Evolutionary conservation across 768 basidiomycete species (phyloP), one percentile per base, ranked within the genome.

Genomic region (Cyclocybe cylindracea): DNA sequence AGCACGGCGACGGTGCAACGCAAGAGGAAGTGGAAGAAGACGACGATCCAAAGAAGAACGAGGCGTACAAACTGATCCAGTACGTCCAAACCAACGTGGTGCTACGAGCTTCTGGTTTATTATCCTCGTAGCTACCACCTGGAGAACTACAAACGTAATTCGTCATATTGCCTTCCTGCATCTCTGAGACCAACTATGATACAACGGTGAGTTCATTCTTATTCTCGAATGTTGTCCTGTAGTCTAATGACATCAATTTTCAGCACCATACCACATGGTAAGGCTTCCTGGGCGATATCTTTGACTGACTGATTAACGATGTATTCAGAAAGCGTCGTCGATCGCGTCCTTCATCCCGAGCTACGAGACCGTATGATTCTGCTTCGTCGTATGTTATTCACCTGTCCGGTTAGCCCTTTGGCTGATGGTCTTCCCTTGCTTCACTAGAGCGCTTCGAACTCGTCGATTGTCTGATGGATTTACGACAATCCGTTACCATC

Each of bases 281-380:
- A 43, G 78, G 66, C 48, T 18, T 18, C 46, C 41, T 49, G 43
- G 47, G 10, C 29, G 10, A 16, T 48, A 10, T 48, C 36, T 43
- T 50, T 45, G 10, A n/a, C 41, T 31, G 2, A 39, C 53, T 68
- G 41, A 51, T 49, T 36, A 48, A 57, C 34, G 43, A 42, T 40
- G 16, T 6, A 41, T 61, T 9, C 62, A 94, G 94, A 95, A 66
- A 89, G 91, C 59, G 79, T 89, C n/a, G 92, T 97, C 60, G 94
- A 97, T 66, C 84, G 86, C 40, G 85, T 97, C 42, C 78, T 92
- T 52, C 91, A 94, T 70, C 90, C 95, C 42, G 89, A 93, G 60
- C 74, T 98, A 50, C 82, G 95, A 34, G 94, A 97, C 61, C 82
- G 92, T 33, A 88, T 96, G 79, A 97, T 98, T 59, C 75, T 96